Evolutionary conservation across 305 asterid species (phyloP).

Genomic region (Rubia peregrina): DNA sequence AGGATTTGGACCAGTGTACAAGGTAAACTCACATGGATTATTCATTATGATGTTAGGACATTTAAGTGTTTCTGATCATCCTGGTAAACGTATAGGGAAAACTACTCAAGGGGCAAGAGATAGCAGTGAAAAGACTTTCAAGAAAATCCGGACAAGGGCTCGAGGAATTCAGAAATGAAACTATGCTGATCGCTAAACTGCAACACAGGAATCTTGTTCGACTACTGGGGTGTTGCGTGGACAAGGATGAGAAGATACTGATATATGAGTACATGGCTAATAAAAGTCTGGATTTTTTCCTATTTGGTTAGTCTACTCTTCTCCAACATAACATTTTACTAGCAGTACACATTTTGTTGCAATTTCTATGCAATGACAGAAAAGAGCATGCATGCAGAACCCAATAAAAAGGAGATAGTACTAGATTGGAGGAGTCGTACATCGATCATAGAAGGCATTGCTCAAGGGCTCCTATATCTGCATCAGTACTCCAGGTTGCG

Average conservation of each 20-base stretch:
- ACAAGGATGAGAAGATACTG: slow-evolving; percentile 31
- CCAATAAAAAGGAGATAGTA: slow-evolving; percentile 16
- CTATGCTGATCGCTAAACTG: slow-evolving; percentile 28
- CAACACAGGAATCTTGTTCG: slow-evolving; percentile 42
- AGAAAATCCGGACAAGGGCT: slow-evolving; percentile 41
- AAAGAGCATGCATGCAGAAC: slow-evolving; percentile 16
- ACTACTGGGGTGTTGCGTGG: slow-evolving; percentile 30
- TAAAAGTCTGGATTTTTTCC: slow-evolving; percentile 32
- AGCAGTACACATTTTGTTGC: not conserved
- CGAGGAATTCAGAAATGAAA: slow-evolving; percentile 38
- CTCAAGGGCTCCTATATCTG: slow-evolving; percentile 43
- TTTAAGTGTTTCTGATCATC: not conserved
- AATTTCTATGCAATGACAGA: not conserved
- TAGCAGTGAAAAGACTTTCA: slow-evolving; percentile 42
- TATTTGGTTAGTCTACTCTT: slow-evolving; percentile 29
- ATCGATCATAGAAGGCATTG: slow-evolving; percentile 37
- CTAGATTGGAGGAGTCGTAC: slow-evolving; percentile 35
- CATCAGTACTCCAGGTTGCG: slow-evolving; percentile 39
- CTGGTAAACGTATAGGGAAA: slow-evolving; percentile 25
- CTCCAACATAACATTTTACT: not conserved
- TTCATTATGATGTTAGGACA: not conserved
- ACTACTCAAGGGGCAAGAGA: slow-evolving; percentile 28
- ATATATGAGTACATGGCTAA: slow-evolving; percentile 38
- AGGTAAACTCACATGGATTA: slow-evolving; percentile 22
- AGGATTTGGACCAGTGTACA: slow-evolving; percentile 49